Evolutionary conservation across 257 asterid species (phyloP).

Genomic region (Solanum appendiculatum): DNA sequence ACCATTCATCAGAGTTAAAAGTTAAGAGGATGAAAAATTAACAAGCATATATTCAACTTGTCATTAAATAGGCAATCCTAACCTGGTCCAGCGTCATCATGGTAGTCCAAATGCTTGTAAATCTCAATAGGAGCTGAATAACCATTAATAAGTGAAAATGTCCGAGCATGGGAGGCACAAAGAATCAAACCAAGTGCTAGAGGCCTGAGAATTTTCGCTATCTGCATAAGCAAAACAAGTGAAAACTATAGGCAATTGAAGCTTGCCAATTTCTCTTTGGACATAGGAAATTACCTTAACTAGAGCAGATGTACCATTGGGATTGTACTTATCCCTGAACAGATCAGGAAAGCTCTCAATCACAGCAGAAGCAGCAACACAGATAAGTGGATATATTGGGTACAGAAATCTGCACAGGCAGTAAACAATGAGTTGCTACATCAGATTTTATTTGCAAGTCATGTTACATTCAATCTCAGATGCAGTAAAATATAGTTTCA

Average conservation of each 20-base stretch:
- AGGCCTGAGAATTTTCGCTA: conserved; percentile 66
- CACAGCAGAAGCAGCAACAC: conserved; percentile 98
- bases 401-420: conserved; percentile 73
- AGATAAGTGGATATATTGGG: conserved; percentile 95
- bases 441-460: conserved; percentile 1
- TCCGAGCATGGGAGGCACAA: conserved; percentile 87
- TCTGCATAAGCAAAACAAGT: conserved; percentile 42
- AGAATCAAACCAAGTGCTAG: conserved; percentile 79
- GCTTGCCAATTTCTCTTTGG: neutral
- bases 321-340: conserved; percentile 64
- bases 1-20: neutral
- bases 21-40: neutral
- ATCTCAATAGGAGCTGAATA: conserved; percentile 92
- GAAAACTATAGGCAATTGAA: neutral
- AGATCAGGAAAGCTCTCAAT: conserved; percentile 92
- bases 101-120: conserved; percentile 96
- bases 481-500: neutral
- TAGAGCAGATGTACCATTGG: conserved; percentile 36
- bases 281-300: conserved; percentile 41
- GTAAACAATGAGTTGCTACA: conserved; percentile 10
- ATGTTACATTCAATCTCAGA: neutral
- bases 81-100: conserved; percentile 83
- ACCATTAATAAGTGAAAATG: conserved; percentile 88
- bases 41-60: neutral
- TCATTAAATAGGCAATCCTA: neutral